Evolutionary conservation across 345 rosid genomes (phyloP).

Genomic region (Boechera stricta): DNA sequence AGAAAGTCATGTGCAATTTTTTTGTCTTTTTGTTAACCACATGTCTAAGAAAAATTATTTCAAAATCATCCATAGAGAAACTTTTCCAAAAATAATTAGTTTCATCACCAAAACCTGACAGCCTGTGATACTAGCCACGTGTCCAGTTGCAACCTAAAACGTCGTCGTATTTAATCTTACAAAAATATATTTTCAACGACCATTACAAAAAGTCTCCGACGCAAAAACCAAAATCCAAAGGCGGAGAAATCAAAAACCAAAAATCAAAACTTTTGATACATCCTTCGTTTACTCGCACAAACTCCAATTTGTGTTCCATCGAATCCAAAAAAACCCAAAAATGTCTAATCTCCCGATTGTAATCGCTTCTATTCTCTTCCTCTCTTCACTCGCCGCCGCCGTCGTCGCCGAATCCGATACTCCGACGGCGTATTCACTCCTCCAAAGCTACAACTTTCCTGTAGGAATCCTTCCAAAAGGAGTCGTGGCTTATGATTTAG

Average conservation of each 20-base stretch:
- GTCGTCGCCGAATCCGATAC: conserved; percentile 36
- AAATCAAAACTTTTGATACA: conserved; percentile 3
- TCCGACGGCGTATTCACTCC: conserved; percentile 69
- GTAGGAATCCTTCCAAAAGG: conserved; percentile 85
- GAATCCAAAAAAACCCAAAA: no score
- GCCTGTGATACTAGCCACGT: conserved; percentile 11
- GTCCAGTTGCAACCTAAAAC: conserved; percentile 6
- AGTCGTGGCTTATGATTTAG: conserved; percentile 63
- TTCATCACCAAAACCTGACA: conserved; percentile 7
- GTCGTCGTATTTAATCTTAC: background rate
- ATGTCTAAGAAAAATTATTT: background rate
- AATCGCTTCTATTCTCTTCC: conserved; percentile 37
- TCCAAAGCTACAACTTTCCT: conserved; percentile 75
- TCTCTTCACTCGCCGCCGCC: conserved; percentile 47
- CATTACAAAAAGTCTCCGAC: conserved; percentile 17
- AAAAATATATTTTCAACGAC: conserved; percentile 25
- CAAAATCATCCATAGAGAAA: background rate
- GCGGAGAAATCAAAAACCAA: conserved; percentile 8
- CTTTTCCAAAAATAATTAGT: conserved; percentile 12
- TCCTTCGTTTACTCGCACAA: background rate
- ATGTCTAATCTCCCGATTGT: conserved; percentile 30
- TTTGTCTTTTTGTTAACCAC: background rate
- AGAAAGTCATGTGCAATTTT: background rate
- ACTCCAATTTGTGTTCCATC: background rate
- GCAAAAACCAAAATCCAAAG: background rate